A percentile compares a stretch with the other conserved stretches of the same genome.
These are phyloP conservation scores for Hypoxylon trugodes DNA, from an alignment of 495 filamentous ascomycete species.

Conservation along the genomic window DNA sequence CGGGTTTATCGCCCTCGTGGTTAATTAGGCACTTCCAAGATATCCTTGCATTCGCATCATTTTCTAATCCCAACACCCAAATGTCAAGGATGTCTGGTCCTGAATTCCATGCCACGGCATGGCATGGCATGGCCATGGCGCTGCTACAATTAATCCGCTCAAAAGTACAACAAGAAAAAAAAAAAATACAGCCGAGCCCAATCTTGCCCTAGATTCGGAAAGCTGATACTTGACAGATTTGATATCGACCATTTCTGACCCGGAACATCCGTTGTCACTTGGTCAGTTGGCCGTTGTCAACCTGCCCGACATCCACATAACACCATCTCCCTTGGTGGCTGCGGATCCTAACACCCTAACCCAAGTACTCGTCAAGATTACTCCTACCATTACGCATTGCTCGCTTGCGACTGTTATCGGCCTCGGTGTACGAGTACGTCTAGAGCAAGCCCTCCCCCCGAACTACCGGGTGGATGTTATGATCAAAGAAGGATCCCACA, in stretches of 20 bases:
- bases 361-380: conserved; percentile 75
- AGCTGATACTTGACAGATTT: conserved; percentile 72
- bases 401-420: conserved; percentile 96
- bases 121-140: too few relatives aligned
- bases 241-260: conserved; percentile 91
- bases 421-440: conserved; percentile 86
- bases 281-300: conserved; percentile 93
- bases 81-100: conserved; percentile 17
- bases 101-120: too few relatives aligned
- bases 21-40: conserved; percentile 7
- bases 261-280: conserved; percentile 92
- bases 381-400: conserved; percentile 98
- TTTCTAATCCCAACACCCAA: conserved; percentile 18
- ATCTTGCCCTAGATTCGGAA: conserved; percentile 21
- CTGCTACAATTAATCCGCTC: background rate
- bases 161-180: too few relatives aligned
- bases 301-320: conserved; percentile 86
- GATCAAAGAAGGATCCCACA: conserved; percentile 96
- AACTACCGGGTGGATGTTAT: conserved; percentile 91
- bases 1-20: conserved; percentile 1
- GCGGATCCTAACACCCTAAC: conserved; percentile 58
- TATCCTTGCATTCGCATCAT: conserved; percentile 19
- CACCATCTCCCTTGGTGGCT: conserved; percentile 64
- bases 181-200: background rate
- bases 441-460: conserved; percentile 91